These are phyloP conservation scores for Aspergillus sojae DNA, from an alignment of 2,329 filamentous ascomycete genomes.

Conservation along the genomic window DNA sequence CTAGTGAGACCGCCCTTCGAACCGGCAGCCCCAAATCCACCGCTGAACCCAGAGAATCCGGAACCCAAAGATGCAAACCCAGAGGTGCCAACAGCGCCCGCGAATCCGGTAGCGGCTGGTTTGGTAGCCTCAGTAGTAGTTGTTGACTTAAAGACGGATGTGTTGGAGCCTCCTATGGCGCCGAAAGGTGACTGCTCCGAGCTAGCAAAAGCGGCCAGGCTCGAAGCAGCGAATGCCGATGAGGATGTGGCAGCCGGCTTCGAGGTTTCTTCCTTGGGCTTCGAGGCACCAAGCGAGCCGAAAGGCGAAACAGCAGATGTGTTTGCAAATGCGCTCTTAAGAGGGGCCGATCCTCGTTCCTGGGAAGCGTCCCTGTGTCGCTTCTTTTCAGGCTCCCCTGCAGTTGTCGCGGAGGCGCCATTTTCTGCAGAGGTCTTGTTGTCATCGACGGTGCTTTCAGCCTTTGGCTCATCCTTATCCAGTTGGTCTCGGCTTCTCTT, in stretches of 20 bases:
- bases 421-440: constrained; percentile 19
- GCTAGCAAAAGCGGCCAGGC: constrained; percentile 67
- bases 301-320: constrained; percentile 48
- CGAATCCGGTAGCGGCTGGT: constrained; percentile 33
- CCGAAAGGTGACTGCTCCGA: constrained; percentile 67
- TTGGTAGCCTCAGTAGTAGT: constrained; percentile 24
- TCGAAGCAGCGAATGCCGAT: constrained; percentile 69
- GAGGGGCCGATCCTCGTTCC: constrained; percentile 35
- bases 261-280: constrained; percentile 26
- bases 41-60: constrained; percentile 40
- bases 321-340: constrained; percentile 47
- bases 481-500: constrained; percentile 49
- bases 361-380: constrained; percentile 46
- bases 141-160: constrained; percentile 46
- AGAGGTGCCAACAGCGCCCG: constrained; percentile 33
- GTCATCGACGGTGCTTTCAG: constrained; percentile 18
- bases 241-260: constrained; percentile 51
- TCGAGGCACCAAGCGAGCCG: constrained; percentile 34
- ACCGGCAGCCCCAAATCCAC: constrained; percentile 54
- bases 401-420: constrained; percentile 18
- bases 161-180: constrained; percentile 50
- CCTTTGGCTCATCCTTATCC: constrained; percentile 37
- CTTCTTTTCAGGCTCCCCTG: constrained; percentile 45
- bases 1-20: constrained; percentile 57
- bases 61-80: constrained; percentile 44